These are phyloP conservation scores for Cyberlindnera euphorbiiphila DNA, from an alignment of 805 yeast species.

Conservation along the genomic window DNA sequence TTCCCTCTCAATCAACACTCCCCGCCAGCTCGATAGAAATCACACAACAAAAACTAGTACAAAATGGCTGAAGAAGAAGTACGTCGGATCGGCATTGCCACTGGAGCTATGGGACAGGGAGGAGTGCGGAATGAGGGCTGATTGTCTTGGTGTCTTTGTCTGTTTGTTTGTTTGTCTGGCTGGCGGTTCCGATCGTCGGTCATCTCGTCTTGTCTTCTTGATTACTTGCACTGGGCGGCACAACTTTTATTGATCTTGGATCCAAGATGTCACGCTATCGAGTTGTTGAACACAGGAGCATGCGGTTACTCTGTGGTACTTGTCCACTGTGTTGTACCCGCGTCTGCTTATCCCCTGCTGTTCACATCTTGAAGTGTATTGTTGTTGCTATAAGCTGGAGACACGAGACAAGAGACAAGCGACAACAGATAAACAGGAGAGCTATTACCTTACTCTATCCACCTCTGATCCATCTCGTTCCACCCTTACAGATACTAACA, in stretches of 20 bases:
- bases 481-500: conserved; percentile 11
- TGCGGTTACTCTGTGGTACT: conserved; percentile 3
- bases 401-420: too few species aligned
- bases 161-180: too few species aligned
- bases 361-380: neutral
- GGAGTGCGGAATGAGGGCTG: neutral
- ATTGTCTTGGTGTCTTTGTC: neutral
- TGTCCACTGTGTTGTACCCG: conserved; percentile 3
- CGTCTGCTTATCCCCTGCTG: neutral
- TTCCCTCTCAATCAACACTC: neutral
- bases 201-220: too few species aligned
- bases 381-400: neutral
- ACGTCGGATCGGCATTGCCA: conserved; percentile 16
- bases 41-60: conserved; percentile 1
- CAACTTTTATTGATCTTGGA: neutral
- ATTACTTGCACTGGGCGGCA: too few species aligned
- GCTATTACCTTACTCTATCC: neutral
- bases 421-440: neutral
- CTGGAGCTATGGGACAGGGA: neutral
- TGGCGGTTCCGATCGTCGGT: too few species aligned
- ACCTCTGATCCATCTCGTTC: neutral
- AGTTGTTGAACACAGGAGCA: neutral
- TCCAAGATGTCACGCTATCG: neutral
- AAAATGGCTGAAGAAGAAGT: conserved; percentile 32
- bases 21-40: neutral